Percentiles rank a stretch among this genome's conserved stretches.
phyloP scores from a whole-genome alignment of 352 stramenopile genomes.

The Pythium aquatile region DNA sequence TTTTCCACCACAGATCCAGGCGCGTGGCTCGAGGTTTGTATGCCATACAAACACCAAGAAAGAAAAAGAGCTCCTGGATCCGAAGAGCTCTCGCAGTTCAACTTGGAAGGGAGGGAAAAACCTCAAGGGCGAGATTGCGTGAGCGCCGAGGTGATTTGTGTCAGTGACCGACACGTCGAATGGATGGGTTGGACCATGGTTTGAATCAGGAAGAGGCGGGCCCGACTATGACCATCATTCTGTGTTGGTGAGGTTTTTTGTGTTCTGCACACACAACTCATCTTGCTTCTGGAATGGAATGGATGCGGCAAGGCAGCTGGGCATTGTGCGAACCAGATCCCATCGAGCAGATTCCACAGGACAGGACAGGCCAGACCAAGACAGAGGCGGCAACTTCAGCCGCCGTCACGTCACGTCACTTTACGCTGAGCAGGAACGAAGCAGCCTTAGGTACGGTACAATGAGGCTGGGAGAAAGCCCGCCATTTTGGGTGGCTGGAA shows the following conservation, averaged over 20 bases:
- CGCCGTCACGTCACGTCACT: background rate
- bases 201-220: background rate
- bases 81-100: conserved; percentile 14
- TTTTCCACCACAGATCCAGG: conserved; percentile 33
- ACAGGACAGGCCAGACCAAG: background rate
- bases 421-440: background rate
- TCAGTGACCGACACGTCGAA: conserved; percentile 11
- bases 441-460: background rate
- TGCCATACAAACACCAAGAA: conserved; percentile 28
- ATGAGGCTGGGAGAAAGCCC: background rate
- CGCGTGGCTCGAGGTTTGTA: conserved; percentile 20
- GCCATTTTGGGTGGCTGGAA: background rate
- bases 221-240: conserved; percentile 18
- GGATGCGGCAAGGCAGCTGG: conserved; percentile 11
- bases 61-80: background rate
- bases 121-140: conserved; percentile 8
- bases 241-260: conserved; percentile 21
- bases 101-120: conserved; percentile 26
- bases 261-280: conserved; percentile 9
- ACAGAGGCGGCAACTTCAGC: conserved; percentile 20
- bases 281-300: conserved; percentile 14
- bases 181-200: conserved; percentile 3
- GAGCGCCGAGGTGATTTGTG: background rate
- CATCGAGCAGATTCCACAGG: background rate
- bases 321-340: conserved; percentile 21